phyloP scores from a whole-genome alignment of 768 basidiomycete species.

The Hygrocybe coccinea region DNA sequence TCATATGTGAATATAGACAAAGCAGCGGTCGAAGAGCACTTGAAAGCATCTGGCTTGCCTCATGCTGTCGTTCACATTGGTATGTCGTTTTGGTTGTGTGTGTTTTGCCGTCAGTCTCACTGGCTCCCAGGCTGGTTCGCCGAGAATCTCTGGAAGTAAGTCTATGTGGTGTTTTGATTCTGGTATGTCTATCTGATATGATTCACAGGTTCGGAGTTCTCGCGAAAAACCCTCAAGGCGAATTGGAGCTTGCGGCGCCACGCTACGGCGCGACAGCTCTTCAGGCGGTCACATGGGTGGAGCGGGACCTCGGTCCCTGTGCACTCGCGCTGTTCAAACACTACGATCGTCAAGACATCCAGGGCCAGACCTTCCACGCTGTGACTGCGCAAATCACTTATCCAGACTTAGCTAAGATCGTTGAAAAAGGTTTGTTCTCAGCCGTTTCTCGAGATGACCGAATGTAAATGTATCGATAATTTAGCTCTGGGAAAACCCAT shows the following conservation, averaged over 20 bases:
- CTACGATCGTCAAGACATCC: slow-evolving; percentile 5
- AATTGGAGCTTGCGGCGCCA: slow-evolving; percentile 7
- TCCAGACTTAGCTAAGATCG: slow-evolving; percentile 9
- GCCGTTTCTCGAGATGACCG: no score
- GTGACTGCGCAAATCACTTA: slow-evolving; percentile 13
- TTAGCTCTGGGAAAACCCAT: slow-evolving; percentile 12
- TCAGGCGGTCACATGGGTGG: slow-evolving; percentile 14
- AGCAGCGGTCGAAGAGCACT: slow-evolving; percentile 9
- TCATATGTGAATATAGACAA: slow-evolving; percentile 11
- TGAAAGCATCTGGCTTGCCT: slow-evolving; percentile 10
- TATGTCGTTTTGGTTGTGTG: background rate
- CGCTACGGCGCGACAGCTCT: slow-evolving; percentile 1
- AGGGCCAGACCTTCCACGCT: slow-evolving; percentile 11
- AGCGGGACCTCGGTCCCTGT: slow-evolving; percentile 9
- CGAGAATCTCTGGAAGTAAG: slow-evolving; percentile 17
- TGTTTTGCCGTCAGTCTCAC: background rate
- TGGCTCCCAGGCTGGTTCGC: slow-evolving; percentile 10
- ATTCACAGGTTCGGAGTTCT: background rate
- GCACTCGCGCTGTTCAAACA: slow-evolving; percentile 15
- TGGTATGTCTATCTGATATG: background rate
- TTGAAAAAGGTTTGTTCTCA: slow-evolving; percentile 13
- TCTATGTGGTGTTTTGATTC: background rate
- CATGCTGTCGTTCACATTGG: slow-evolving; percentile 7
- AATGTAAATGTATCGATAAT: no score
- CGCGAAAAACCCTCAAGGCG: slow-evolving; percentile 8